These are phyloP conservation scores for Penicillium cinerascens DNA, from an alignment of 495 filamentous ascomycete genomes.

Conservation along the genomic window DNA sequence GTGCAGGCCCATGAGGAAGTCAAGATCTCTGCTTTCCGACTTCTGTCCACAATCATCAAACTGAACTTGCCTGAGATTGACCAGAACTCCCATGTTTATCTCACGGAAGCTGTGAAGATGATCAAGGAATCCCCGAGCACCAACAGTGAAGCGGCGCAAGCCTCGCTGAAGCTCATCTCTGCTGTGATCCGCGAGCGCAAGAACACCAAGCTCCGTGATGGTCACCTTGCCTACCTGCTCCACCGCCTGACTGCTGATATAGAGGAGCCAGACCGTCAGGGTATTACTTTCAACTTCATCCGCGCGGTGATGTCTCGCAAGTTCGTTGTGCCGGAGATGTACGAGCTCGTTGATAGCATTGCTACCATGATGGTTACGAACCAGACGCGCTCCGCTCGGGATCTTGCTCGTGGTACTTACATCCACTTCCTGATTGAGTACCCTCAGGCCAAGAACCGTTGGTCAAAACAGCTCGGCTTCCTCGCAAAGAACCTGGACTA, in stretches of 20 bases:
- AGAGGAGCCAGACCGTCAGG: slow-evolving; percentile 85
- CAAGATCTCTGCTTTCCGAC: slow-evolving; percentile 74
- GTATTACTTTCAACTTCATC: slow-evolving; percentile 90
- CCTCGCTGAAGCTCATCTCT: slow-evolving; percentile 80
- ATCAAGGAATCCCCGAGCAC: slow-evolving; percentile 74
- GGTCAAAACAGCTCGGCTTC: slow-evolving; percentile 85
- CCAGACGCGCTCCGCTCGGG: slow-evolving; percentile 77
- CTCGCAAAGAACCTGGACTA: slow-evolving; percentile 88
- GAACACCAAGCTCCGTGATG: slow-evolving; percentile 70
- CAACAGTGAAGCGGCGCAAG: slow-evolving; percentile 75
- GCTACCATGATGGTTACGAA: slow-evolving; percentile 96
- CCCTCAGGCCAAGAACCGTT: slow-evolving; percentile 81
- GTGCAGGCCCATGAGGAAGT: slow-evolving; percentile 84
- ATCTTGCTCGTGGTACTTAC: slow-evolving; percentile 83
- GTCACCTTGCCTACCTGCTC: slow-evolving; percentile 78
- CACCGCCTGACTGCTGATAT: slow-evolving; percentile 82
- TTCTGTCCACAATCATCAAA: slow-evolving; percentile 80
- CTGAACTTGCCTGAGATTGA: slow-evolving; percentile 72
- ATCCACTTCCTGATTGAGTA: slow-evolving; percentile 94
- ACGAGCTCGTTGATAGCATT: slow-evolving; percentile 84
- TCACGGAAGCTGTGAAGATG: slow-evolving; percentile 75
- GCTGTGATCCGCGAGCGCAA: slow-evolving; percentile 79
- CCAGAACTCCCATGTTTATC: slow-evolving; percentile 68
- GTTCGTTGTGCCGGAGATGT: slow-evolving; percentile 80
- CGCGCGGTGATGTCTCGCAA: slow-evolving; percentile 79